phyloP scores from a whole-genome alignment of 306 rosid species.

The Acacia melanoxylon region DNA sequence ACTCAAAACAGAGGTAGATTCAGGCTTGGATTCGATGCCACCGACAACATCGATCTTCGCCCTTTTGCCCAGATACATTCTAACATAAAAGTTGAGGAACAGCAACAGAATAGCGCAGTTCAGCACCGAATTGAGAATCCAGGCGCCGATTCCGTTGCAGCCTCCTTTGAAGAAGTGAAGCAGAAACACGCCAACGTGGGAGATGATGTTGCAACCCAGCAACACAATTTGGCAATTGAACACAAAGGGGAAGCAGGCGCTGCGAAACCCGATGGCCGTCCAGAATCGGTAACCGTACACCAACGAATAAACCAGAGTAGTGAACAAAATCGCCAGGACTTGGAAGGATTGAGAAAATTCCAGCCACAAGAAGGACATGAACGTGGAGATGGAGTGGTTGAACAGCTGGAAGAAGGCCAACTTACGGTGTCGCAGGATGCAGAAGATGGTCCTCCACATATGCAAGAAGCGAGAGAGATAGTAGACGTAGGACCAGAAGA shows the following conservation, averaged over 20 bases:
- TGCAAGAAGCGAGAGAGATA: slow-evolving; percentile 78
- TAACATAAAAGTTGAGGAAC: slow-evolving; percentile 63
- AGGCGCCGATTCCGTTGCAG: slow-evolving; percentile 87
- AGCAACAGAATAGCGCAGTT: slow-evolving; percentile 58
- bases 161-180: slow-evolving; percentile 71
- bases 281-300: slow-evolving; percentile 75
- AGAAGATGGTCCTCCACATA: slow-evolving; percentile 64
- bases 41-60: neutral
- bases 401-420: slow-evolving; percentile 58
- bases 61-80: slow-evolving; percentile 39
- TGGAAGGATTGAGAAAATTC: slow-evolving; percentile 90
- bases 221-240: slow-evolving; percentile 61
- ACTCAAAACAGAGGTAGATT: slow-evolving; percentile 9
- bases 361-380: slow-evolving; percentile 71
- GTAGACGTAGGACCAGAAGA: slow-evolving; percentile 87
- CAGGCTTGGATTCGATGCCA: neutral
- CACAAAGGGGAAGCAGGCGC: slow-evolving; percentile 64
- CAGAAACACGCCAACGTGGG: slow-evolving; percentile 72
- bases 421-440: slow-evolving; percentile 55
- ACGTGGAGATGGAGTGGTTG: slow-evolving; percentile 68
- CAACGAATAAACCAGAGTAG: slow-evolving; percentile 57
- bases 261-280: slow-evolving; percentile 59
- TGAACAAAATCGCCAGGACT: slow-evolving; percentile 71
- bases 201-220: slow-evolving; percentile 63
- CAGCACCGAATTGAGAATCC: slow-evolving; percentile 69